These are phyloP conservation scores for Rhododendron ovatum DNA, from an alignment of 148 eudicot genomes.

Conservation along the genomic window DNA sequence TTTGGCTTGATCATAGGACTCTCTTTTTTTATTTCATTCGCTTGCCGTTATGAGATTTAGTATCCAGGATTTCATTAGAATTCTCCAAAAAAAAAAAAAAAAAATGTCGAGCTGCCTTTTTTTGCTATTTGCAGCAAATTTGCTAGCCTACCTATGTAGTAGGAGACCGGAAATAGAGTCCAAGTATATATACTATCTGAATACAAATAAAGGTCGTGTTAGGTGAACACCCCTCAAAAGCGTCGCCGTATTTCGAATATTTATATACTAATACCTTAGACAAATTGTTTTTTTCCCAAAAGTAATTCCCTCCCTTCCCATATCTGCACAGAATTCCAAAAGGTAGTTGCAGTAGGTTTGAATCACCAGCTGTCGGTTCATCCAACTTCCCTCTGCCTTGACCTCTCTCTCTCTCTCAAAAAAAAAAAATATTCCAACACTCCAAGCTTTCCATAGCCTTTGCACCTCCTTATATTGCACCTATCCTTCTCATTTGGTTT, in stretches of 20 bases:
- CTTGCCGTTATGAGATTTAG: too few species aligned
- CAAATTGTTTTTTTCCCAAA: not conserved
- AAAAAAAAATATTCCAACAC: not conserved
- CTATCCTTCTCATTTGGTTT: not conserved
- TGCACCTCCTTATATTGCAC: not conserved
- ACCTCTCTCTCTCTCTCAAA: conserved; percentile 1
- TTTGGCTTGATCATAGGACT: not conserved
- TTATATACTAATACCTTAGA: not conserved
- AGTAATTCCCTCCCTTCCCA: not conserved
- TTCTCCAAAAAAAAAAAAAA: too few species aligned
- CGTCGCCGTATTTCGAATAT: not conserved
- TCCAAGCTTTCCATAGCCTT: not conserved
- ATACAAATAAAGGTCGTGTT: conserved; percentile 1
- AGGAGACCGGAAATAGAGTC: not conserved
- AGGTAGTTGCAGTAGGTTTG: conserved; percentile 46
- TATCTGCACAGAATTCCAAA: not conserved
- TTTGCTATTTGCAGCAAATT: not conserved
- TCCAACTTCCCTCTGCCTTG: conserved; percentile 27
- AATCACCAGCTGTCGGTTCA: conserved; percentile 31
- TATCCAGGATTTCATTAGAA: not conserved
- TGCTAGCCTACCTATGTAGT: not conserved
- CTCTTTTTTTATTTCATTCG: too few species aligned
- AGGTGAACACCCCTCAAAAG: conserved; percentile 14
- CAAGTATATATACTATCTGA: not conserved
- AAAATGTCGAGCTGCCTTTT: not conserved